Evolutionary conservation across 176 grass and related monocot species (phyloP).

Genomic region (Rhynchospora pubera): DNA sequence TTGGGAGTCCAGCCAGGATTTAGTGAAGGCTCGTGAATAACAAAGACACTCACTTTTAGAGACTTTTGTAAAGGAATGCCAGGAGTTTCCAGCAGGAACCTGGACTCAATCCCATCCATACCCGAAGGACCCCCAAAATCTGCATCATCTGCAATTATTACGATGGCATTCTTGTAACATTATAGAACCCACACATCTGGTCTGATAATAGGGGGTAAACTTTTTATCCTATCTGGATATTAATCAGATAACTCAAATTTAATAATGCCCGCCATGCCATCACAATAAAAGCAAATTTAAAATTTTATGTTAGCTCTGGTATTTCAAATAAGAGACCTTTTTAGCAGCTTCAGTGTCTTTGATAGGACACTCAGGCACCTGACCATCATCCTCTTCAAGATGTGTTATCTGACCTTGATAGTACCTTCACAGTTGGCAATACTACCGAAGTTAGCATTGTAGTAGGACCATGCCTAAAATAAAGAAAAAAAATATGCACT

Average conservation of each 20-base stretch:
- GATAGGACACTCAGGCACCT: constrained; percentile 45
- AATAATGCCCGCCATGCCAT: neutral
- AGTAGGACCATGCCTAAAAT: constrained; percentile 9
- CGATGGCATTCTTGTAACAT: neutral
- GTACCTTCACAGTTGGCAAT: constrained; percentile 33
- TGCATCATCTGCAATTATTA: neutral
- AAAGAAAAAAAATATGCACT: neutral
- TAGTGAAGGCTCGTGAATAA: neutral
- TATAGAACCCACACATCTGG: neutral
- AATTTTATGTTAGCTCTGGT: neutral
- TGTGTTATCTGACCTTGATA: constrained; percentile 60
- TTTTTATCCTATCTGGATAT: neutral
- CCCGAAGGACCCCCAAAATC: neutral
- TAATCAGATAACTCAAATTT: neutral
- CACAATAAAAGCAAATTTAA: neutral
- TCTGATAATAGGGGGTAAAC: neutral
- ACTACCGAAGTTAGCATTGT: neutral
- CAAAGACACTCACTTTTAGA: neutral
- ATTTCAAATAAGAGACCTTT: constrained; percentile 46
- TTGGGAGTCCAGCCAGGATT: neutral
- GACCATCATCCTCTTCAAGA: constrained; percentile 45
- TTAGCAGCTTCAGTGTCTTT: constrained; percentile 80
- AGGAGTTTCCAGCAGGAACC: neutral
- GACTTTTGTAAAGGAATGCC: neutral
- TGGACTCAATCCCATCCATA: neutral